Base-by-base conservation (phyloP, 495 filamentous ascomycete genomes). In the Mycothermus thermophilus region DNA sequence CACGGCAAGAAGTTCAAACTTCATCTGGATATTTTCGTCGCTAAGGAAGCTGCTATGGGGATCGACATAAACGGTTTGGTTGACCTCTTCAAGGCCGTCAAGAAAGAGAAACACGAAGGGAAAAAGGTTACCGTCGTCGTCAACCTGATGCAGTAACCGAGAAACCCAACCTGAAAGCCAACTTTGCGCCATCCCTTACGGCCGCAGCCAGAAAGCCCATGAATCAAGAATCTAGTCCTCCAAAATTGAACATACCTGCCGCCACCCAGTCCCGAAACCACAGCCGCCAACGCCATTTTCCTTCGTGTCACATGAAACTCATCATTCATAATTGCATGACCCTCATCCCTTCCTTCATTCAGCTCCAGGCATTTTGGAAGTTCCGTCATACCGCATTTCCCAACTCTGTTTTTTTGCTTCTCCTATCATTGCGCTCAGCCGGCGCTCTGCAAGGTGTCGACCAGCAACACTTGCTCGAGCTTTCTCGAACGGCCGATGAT, bases 1-100 rank as follows among this genome's bases (percentile, higher is more conserved):
- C 37, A 31, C 2, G 42, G 45, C 12, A 51, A 49, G 22, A 58
- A 48, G 20, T 30, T 41, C 27, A 53, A 52, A 22, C 16, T 63
- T 12, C 42, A 40, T 11, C 39, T 66, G 10, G 47, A 37, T 2
- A 37, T 66, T 17, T 47, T 39, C 11, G 31, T 64, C 22, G 47
- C 32, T 38, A 33, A 54, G 17, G 25, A 34, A 4, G 25, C 40
- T 12, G 38, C 36, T 15, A 42, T 37, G 16, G 34, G 44, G 17
- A 12, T 61, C 11, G 32, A 58, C 20, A 26, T 37, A 5, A 34
- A 50, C 16, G 38, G 51, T 8, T 21, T 65, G 15, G 16, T 26
- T 27, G 45, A 42, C 27, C 35, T 41, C 17, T 57, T 63, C 41
- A 56, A 55, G 24, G 22, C 25, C 3, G 30, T 59, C 13, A 49